Evolutionary conservation across 306 rosid genomes (phyloP).

Genomic region (Amphicarpaea edgeworthii): DNA sequence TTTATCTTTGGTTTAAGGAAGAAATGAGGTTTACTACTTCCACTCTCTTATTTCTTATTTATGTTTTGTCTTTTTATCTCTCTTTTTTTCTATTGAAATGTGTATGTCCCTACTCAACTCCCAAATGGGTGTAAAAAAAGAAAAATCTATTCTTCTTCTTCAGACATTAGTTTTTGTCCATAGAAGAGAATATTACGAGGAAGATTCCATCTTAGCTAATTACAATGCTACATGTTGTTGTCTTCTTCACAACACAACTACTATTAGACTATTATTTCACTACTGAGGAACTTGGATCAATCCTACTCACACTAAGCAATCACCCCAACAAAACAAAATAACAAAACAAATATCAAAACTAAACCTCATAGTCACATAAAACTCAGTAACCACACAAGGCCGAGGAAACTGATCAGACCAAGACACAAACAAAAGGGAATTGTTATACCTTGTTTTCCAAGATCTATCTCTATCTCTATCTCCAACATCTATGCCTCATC

Average conservation of each 20-base stretch:
- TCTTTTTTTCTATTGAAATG: neutral
- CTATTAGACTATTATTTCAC: neutral
- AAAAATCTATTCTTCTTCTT: neutral
- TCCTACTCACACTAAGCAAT: neutral
- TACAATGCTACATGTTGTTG: conserved; percentile 19
- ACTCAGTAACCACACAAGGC: neutral
- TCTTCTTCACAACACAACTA: conserved; percentile 20
- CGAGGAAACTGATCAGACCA: neutral
- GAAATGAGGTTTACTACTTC: neutral
- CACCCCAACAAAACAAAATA: conserved; percentile 7
- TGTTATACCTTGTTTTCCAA: conserved; percentile 3
- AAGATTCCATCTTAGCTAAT: conserved; percentile 50
- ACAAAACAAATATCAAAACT: neutral
- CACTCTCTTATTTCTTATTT: neutral
- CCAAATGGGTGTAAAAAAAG: neutral
- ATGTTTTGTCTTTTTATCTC: neutral
- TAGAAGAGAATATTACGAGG: conserved; percentile 45
- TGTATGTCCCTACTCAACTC: neutral
- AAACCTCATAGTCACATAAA: conserved; percentile 3
- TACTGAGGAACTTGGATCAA: neutral
- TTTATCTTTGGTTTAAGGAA: no score
- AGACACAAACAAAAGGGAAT: neutral
- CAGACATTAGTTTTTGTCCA: neutral
- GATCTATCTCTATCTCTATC: neutral
- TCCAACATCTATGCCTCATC: conserved; percentile 10